A percentile compares a stretch with the other conserved stretches of the same genome.
Conservation (phyloP, 345 rosid species). For the Bruguiera parviflora region DNA sequence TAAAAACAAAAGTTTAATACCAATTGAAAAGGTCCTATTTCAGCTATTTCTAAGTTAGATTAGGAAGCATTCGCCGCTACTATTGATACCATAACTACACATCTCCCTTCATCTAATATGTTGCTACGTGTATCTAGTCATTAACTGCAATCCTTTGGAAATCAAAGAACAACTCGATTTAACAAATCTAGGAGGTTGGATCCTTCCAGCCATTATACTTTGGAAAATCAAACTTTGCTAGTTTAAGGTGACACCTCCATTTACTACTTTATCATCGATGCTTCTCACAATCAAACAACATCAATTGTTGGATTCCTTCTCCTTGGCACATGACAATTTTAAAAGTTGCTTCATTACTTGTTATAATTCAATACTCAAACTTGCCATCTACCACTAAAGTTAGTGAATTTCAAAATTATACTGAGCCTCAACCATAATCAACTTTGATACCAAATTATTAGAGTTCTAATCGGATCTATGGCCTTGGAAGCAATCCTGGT, state of each 20-base stretch:
- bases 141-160: neutral
- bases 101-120: neutral
- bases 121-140: neutral
- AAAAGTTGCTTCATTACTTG: neutral
- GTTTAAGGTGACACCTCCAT: neutral
- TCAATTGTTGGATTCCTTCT: neutral
- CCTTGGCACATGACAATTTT: neutral
- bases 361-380: neutral
- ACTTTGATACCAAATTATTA: too few relatives aligned
- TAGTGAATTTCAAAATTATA: too few relatives aligned
- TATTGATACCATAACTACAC: neutral
- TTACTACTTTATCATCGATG: neutral
- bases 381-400: neutral
- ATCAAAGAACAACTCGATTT: neutral
- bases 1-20: too few relatives aligned
- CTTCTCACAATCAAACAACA: neutral
- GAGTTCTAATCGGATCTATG: too few relatives aligned
- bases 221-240: neutral
- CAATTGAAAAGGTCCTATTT: neutral
- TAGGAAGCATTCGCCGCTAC: neutral
- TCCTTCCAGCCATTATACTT: neutral
- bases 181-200: neutral
- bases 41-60: neutral
- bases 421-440: too few relatives aligned
- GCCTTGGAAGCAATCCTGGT: too few relatives aligned